A percentile compares a stretch with the other conserved stretches of the same genome.
Conservation (phyloP, 2,329 filamentous ascomycete genomes). For the Ceratocystis papillata region DNA sequence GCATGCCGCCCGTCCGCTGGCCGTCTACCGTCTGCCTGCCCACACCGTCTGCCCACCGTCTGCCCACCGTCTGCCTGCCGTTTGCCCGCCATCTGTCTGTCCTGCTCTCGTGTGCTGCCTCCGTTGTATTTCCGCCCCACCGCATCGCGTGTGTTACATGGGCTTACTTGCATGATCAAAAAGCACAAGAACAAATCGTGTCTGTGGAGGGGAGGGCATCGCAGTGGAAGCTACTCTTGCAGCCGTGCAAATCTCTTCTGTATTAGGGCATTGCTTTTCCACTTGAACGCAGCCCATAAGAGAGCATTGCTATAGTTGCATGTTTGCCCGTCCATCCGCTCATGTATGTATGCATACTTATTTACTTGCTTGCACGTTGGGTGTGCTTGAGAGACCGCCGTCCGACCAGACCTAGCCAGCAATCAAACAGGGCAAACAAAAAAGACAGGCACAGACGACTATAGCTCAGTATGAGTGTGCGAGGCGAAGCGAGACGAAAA, state of each 20-base stretch:
- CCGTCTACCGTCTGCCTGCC: too few relatives aligned
- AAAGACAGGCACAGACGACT: too few relatives aligned
- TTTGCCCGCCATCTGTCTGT: not conserved
- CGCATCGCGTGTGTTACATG: conserved; percentile 2
- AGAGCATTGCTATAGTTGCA: not conserved
- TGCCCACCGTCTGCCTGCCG: too few relatives aligned
- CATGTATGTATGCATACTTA: not conserved
- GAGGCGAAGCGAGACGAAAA: too few relatives aligned
- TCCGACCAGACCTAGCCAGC: too few relatives aligned
- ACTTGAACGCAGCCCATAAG: too few relatives aligned
- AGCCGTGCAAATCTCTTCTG: not conserved
- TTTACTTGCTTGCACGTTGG: not conserved
- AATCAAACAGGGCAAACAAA: too few relatives aligned
- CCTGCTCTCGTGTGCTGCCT: not conserved
- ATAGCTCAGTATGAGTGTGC: too few relatives aligned
- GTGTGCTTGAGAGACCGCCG: too few relatives aligned
- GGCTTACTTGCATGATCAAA: not conserved
- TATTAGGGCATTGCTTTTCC: not conserved
- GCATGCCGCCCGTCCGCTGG: not conserved
- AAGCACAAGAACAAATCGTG: not conserved
- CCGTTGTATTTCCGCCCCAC: not conserved
- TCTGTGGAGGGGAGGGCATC: too few relatives aligned
- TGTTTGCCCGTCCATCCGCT: not conserved
- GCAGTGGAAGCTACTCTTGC: too few relatives aligned
- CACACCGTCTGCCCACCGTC: too few relatives aligned